Evolutionary conservation across 208 protist genomes (phyloP), one percentile per base, ranked within the genome.

Genomic region (Herpetomonas tarakana): DNA sequence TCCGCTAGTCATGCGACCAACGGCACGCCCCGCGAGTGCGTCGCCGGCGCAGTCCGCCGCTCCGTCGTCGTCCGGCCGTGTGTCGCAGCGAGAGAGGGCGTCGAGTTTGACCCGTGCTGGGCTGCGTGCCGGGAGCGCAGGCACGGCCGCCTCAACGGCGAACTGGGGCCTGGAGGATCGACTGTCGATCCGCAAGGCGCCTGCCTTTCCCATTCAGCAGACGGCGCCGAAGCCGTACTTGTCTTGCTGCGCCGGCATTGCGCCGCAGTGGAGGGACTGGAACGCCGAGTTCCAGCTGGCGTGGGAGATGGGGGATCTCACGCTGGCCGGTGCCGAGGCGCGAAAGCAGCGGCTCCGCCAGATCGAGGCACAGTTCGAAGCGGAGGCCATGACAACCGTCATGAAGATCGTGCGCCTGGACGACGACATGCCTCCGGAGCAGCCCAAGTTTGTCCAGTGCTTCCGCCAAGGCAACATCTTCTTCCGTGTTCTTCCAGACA

Each of bases 221-320:
- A 86, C 75, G 0, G 85, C 81, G 9, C 81, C 87, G 12, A 80
- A 82, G 65, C 67, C 82, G 52, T 88, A 83, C 59, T 64, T 92
- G 22, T 52, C 71, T 14, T 70, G 72, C 2, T 94, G 84, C 61
- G 71, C 83, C 0, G 74, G 80, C 46, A 88, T 92, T 58, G 86
- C 77, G 0, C 54, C 71, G n/a, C 55, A 26, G 3, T 67, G 56
- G 16, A 65, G 82, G 4, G 60, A 92, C 65, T 94, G 88, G 85
- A 94, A 94, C 45, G 80, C 82, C 3, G 83, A 91, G 62, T 94
- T 92, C 50, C 88, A 94, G 65, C 65, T 88, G 11, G 88, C 83
- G 29, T 92, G 83, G 83, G 81, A 89, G 65, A 79, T 86, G 75
- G 80, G 83, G 58, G 73, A 76, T 57, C 65, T 72, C 69, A 90